Evolutionary conservation across 1,284 basidiomycete species (phyloP), one percentile per base, ranked within the genome.

Genomic region (Cryptococcus wingfieldii): DNA sequence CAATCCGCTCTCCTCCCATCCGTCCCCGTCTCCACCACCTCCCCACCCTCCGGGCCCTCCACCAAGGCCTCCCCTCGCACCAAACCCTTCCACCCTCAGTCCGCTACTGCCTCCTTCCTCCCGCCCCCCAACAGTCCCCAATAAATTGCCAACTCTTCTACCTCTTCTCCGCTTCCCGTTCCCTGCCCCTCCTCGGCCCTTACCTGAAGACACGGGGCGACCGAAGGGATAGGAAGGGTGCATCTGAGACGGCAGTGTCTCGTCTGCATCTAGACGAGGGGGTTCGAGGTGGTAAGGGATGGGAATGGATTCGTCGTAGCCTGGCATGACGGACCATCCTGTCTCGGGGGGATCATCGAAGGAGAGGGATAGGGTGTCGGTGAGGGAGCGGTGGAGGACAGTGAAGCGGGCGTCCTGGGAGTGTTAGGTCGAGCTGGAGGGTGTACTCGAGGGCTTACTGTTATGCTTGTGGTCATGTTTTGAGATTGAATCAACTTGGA

Each of bases 301-400:
- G 14, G 53, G 25, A 18, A 61, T 51, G 25, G 70, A 56, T 49
- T 73, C 66, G 59, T 74, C 74, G 56, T 62, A 75, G 10, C 74
- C 74, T 14, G 74, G 74, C 74, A 75, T 74, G 28, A 74, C 71
- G 47, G 60, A 60, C 71, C 71, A 73, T 38, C 69, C 70, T 41
- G 67, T 68, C 51, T 74, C 70, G 2, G 72, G 66, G 5, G 67
- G 62, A 25, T 69, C 65, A 54, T 75, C 72, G 41, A 69, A 68
- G 14, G 61, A 56, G 8, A 75, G 58, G 2, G 70, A 61, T n/a
- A 64, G 55, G 18, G 74, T 64, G 54, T 68, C 58, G 5, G 62
- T 60, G 6, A 59, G 52, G 0, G 68, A 70, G 48, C 69, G 72
- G 52, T 74, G 74, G 5, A 75, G 56, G 13, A 71, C 70, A 39